These are phyloP conservation scores for Colletotrichum shisoi DNA, from an alignment of 2,329 filamentous ascomycete species.

Conservation along the genomic window DNA sequence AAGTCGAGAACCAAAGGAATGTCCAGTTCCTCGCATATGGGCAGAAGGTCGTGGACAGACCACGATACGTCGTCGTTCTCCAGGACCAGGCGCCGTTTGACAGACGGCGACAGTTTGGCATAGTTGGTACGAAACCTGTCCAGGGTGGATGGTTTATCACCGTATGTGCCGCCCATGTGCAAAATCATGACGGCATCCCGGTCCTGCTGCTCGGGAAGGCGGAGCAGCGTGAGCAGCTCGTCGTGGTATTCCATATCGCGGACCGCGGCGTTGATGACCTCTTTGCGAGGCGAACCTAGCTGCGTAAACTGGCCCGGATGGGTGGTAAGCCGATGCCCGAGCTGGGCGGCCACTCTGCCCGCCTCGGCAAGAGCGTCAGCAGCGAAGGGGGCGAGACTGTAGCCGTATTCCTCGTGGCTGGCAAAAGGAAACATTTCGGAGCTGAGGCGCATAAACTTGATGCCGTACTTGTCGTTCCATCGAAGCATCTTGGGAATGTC, in stretches of 20 bases:
- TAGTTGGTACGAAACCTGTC: slow-evolving; percentile 82
- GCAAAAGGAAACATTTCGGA: slow-evolving; percentile 98
- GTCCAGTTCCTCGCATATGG: slow-evolving; percentile 90
- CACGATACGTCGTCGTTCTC: slow-evolving; percentile 96
- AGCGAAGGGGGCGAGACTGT: slow-evolving; percentile 84
- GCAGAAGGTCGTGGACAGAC: slow-evolving; percentile 89
- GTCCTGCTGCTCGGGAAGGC: slow-evolving; percentile 78
- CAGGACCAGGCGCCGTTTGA: slow-evolving; percentile 84
- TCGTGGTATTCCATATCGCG: slow-evolving; percentile 89
- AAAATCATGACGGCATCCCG: slow-evolving; percentile 92
- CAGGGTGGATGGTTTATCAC: slow-evolving; percentile 81
- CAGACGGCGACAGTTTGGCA: slow-evolving; percentile 65
- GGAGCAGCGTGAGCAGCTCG: slow-evolving; percentile 80
- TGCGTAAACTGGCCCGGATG: slow-evolving; percentile 96
- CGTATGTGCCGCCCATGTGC: slow-evolving; percentile 91
- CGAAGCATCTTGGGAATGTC: slow-evolving; percentile 86
- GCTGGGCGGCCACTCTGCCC: slow-evolving; percentile 76
- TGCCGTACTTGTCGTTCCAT: slow-evolving; percentile 92
- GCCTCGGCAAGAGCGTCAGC: slow-evolving; percentile 77
- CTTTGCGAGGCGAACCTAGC: slow-evolving; percentile 79
- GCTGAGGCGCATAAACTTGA: slow-evolving; percentile 89
- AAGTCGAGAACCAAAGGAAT: slow-evolving; percentile 93
- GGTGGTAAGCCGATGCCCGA: slow-evolving; percentile 85
- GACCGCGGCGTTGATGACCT: slow-evolving; percentile 78
- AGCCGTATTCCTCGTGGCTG: slow-evolving; percentile 85